These are phyloP conservation scores for Lanzia echinophila DNA, from an alignment of 2,329 filamentous ascomycete species.

Conservation along the genomic window DNA sequence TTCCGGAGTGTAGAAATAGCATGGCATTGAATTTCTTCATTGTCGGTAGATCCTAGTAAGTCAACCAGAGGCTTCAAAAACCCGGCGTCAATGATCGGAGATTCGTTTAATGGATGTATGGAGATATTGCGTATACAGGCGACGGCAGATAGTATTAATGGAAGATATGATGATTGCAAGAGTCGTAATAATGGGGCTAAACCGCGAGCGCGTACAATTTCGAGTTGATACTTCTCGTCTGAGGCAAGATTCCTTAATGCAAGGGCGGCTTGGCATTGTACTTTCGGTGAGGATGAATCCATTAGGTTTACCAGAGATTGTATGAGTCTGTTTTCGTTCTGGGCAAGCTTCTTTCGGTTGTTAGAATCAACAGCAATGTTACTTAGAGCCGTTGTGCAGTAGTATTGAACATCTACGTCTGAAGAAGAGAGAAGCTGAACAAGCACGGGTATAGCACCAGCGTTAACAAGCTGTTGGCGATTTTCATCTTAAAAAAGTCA, in stretches of 20 bases:
- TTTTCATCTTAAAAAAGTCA: constrained; percentile 68
- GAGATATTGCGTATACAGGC: constrained; percentile 99
- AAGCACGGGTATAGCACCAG: constrained; percentile 93
- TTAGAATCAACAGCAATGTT: constrained; percentile 94
- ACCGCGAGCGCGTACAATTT: constrained; percentile 87
- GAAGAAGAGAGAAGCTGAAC: constrained; percentile 88
- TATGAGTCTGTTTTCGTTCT: constrained; percentile 84
- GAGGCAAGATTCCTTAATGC: constrained; percentile 92
- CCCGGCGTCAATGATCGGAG: constrained; percentile 94
- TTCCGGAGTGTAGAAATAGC: constrained; percentile 96
- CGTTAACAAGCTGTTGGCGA: constrained; percentile 92
- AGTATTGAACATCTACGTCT: constrained; percentile 98
- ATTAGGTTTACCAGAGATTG: constrained; percentile 92
- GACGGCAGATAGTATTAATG: constrained; percentile 91
- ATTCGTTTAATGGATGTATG: constrained; percentile 95
- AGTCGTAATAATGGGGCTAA: constrained; percentile 80
- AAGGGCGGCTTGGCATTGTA: constrained; percentile 93
- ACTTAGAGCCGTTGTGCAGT: constrained; percentile 96
- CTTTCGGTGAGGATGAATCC: constrained; percentile 95
- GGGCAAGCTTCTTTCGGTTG: constrained; percentile 84
- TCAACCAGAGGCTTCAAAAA: constrained; percentile 93
- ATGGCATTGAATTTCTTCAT: constrained; percentile 98
- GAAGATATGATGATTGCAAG: constrained; percentile 90
- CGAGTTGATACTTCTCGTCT: constrained; percentile 96
- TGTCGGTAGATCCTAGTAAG: constrained; percentile 87